These are phyloP conservation scores for Asterella californica DNA, from an alignment of 225 moss, liverwort and hornwort species.

Conservation along the genomic window DNA sequence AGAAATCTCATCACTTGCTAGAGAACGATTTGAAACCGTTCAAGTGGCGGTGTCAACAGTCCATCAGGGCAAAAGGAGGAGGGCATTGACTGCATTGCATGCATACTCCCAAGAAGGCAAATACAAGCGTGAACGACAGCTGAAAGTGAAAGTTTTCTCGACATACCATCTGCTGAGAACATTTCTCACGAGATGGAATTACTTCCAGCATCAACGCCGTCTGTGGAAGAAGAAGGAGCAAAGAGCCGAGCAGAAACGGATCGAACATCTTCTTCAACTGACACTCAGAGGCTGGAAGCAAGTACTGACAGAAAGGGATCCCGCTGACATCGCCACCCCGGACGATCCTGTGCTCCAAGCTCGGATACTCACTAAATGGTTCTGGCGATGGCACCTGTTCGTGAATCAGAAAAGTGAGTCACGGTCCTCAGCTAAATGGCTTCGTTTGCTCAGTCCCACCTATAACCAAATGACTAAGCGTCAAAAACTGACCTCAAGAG, in stretches of 20 bases:
- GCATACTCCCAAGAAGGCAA: conserved; percentile 17
- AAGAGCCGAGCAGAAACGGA: conserved; percentile 27
- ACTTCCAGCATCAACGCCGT: conserved; percentile 15
- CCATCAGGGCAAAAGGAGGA: neutral
- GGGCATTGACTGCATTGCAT: conserved; percentile 25
- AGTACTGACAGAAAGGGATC: neutral
- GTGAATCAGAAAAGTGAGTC: conserved; percentile 44
- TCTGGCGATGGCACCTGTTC: conserved; percentile 41
- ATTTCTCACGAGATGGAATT: conserved; percentile 22
- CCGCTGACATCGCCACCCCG: neutral
- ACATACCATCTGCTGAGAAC: conserved; percentile 8
- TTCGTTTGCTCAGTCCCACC: neutral
- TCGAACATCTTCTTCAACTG: conserved; percentile 7
- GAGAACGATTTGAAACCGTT: neutral
- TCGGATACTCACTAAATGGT: conserved; percentile 35
- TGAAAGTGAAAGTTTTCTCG: conserved; percentile 13
- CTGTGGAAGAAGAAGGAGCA: conserved; percentile 5
- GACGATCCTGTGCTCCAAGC: conserved; percentile 19
- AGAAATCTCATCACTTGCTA: neutral
- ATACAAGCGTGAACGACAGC: conserved; percentile 5
- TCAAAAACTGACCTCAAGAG: neutral
- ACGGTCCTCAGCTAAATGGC: neutral
- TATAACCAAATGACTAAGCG: neutral
- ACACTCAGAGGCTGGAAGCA: conserved; percentile 27
- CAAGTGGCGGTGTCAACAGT: conserved; percentile 20